Evolutionary conservation across 306 rosid species (phyloP).

Genomic region (Vigna radiata): DNA sequence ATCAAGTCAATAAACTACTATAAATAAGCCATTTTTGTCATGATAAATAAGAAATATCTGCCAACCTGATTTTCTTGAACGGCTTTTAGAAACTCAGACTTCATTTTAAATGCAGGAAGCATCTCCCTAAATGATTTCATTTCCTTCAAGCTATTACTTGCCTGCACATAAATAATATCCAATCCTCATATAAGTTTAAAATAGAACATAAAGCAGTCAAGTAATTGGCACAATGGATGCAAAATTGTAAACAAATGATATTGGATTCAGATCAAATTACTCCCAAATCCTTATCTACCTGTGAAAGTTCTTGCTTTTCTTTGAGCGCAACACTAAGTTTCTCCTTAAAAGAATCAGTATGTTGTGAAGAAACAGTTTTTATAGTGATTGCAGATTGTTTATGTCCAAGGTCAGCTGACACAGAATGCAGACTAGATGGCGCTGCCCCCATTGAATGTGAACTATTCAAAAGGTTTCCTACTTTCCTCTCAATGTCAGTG

Average conservation of each 20-base stretch:
- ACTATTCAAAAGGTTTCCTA: conserved; percentile 78
- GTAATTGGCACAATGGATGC: conserved; percentile 35
- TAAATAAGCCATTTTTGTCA: neutral
- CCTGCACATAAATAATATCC: conserved; percentile 54
- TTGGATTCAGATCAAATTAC: conserved; percentile 22
- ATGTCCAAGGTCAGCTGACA: conserved; percentile 51
- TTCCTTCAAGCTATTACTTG: conserved; percentile 62
- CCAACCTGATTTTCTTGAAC: conserved; percentile 86
- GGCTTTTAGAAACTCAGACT: conserved; percentile 77
- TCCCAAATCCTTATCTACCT: conserved; percentile 55
- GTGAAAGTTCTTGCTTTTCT: conserved; percentile 71
- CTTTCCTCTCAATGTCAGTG: conserved; percentile 76
- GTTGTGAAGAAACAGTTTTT: conserved; percentile 47
- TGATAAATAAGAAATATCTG: conserved; percentile 27
- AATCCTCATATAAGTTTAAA: conserved; percentile 31
- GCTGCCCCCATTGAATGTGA: conserved; percentile 54
- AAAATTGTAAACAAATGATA: neutral
- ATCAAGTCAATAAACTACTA: conserved; percentile 15
- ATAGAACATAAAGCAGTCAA: conserved; percentile 27
- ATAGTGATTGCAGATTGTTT: conserved; percentile 47
- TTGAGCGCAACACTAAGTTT: conserved; percentile 73
- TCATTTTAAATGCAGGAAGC: conserved; percentile 89
- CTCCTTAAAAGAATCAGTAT: conserved; percentile 61
- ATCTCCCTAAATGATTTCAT: conserved; percentile 80
- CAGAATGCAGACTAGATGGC: conserved; percentile 47